These are phyloP conservation scores for Russula foetens DNA, from an alignment of 768 basidiomycete genomes.

Conservation along the genomic window DNA sequence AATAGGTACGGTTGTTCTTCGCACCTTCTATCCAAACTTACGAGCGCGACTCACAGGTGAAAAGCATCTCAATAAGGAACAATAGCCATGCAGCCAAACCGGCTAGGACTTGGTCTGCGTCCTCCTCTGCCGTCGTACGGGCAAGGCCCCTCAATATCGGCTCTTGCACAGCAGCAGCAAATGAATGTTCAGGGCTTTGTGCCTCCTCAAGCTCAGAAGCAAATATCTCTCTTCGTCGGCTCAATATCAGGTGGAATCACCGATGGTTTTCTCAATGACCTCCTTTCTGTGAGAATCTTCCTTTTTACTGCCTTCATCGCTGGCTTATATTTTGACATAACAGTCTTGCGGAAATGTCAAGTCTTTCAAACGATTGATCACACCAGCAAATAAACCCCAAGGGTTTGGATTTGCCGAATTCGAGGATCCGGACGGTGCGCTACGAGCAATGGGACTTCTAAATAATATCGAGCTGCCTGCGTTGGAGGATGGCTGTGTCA, in stretches of 20 bases:
- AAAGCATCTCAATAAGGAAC: not conserved
- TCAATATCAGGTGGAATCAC: conserved; percentile 92
- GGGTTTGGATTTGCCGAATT: conserved; percentile 97
- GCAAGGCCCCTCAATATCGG: conserved; percentile 87
- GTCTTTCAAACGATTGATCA: conserved; percentile 88
- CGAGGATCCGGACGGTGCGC: conserved; percentile 86
- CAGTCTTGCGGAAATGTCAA: conserved; percentile 87
- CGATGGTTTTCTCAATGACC: conserved; percentile 68
- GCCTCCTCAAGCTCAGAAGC: conserved; percentile 60
- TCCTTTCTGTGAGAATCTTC: conserved; percentile 59
- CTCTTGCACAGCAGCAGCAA: conserved; percentile 82
- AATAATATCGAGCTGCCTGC: conserved; percentile 58
- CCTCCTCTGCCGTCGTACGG: conserved; percentile 81
- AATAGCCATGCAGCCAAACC: conserved; percentile 51
- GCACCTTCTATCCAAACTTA: not conserved
- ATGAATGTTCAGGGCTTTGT: conserved; percentile 50
- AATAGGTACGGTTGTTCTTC: not conserved
- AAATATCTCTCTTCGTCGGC: conserved; percentile 80
- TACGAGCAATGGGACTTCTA: conserved; percentile 62
- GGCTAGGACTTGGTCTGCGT: conserved; percentile 81
- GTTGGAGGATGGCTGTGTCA: conserved; percentile 48
- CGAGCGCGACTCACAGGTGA: not conserved
- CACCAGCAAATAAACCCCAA: conserved; percentile 88
- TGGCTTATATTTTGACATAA: not conserved
- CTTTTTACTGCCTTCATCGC: not conserved